Base-by-base conservation (phyloP, 192 early-diverging fungal genomes). In the Piromyces finnis region DNA sequence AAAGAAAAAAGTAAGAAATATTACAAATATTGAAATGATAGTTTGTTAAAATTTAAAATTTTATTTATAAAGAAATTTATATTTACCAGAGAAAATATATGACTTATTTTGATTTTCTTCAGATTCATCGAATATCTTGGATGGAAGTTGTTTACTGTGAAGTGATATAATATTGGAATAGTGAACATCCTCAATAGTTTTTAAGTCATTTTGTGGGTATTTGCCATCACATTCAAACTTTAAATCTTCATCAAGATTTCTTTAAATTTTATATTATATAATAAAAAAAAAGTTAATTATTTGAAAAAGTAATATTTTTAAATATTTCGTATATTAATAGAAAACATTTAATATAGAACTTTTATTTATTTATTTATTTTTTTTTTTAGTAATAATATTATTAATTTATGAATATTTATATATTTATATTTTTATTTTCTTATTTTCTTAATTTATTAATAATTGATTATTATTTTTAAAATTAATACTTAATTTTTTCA, bases 91-190 rank as follows among this genome's bases (percentile, higher is more conserved):
- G 80, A 77, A 81, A 51, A 84, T 79, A 29, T 51, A 35, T 28
- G 77, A 30, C 41, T 26, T 82, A 80, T 30, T 51, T 51, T 17
- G 1, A 51, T 51, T 51, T 51, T 51, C 22, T 22, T 68, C 51
- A n/a, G 51, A 68, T 1, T 18, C 51, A 68, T 68, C n/a, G 9
- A 86, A 81, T 12, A 80, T 28, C 35, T 68, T 41, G 17, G 68
- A 68, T 26, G 85, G 81, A 14, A 86, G 81, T 1, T 82, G 78
- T 32, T 82, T 85, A 27, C 85, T 83, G 12, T 85, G 78, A 32
- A 88, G 84, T 14, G 86, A 78, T 17, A 93, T 83, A 81, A 93
- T 89, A 80, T 93, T 93, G 41, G 85, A 83, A 28, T 79, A 79
- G 82, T 93, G 92, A 28, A 90, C 78, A 27, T 84, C 79, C 17